A percentile compares a stretch with the other conserved stretches of the same genome.
Evolutionary conservation across 2,329 filamentous ascomycete genomes (phyloP).

Genomic region (Chaetomium globosum): DNA sequence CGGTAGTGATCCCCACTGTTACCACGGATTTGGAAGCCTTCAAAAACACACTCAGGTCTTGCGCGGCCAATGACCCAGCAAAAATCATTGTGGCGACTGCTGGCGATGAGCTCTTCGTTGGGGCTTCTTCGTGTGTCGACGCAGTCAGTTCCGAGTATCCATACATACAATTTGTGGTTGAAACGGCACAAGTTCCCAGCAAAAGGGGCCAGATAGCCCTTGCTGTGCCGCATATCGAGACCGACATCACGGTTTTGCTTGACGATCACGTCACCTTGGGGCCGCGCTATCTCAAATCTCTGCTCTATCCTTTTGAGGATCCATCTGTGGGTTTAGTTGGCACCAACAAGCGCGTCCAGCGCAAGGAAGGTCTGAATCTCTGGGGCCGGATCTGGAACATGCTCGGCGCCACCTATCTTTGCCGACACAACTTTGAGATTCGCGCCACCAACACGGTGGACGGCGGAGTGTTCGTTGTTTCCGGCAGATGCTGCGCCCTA

Average conservation of each 20-base stretch:
- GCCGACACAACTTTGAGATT: conserved; percentile 65
- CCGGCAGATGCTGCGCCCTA: conserved; percentile 57
- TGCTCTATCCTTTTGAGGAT: conserved; percentile 52
- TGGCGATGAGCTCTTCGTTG: conserved; percentile 38
- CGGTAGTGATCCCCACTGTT: conserved; percentile 57
- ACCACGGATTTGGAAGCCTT: conserved; percentile 49
- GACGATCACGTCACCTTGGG: conserved; percentile 60
- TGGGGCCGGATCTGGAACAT: conserved; percentile 53
- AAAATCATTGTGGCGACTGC: conserved; percentile 52
- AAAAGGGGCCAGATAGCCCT: conserved; percentile 54
- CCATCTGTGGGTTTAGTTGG: conserved; percentile 56
- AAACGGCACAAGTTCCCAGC: conserved; percentile 43
- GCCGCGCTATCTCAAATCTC: conserved; percentile 44
- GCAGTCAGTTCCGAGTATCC: conserved; percentile 26
- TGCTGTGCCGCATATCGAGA: conserved; percentile 45
- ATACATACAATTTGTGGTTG: conserved; percentile 40
- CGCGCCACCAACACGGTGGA: conserved; percentile 59
- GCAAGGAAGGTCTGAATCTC: conserved; percentile 27
- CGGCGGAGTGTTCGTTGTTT: conserved; percentile 61
- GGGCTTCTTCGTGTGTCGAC: conserved; percentile 30
- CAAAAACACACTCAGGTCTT: conserved; percentile 45
- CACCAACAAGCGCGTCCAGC: conserved; percentile 56
- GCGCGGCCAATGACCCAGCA: conserved; percentile 46
- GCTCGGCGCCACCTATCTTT: conserved; percentile 61
- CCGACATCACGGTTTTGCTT: conserved; percentile 49